These are phyloP conservation scores for Aspergillus conjunctus DNA, from an alignment of 495 filamentous ascomycete genomes.

Conservation along the genomic window DNA sequence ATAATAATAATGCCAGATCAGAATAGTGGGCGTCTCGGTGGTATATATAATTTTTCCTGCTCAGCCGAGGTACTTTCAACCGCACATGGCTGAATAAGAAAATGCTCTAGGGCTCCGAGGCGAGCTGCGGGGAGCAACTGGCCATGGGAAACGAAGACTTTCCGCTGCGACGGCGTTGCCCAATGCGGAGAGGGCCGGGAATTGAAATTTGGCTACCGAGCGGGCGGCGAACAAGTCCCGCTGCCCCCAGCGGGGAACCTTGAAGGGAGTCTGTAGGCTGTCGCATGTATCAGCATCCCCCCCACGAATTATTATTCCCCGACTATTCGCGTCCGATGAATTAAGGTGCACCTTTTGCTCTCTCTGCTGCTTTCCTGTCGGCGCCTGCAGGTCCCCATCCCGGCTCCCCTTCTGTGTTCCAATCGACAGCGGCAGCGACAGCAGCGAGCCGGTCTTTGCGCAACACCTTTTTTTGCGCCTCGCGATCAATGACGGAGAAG, in stretches of 20 bases:
- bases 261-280: conserved; percentile 29
- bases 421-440: conserved; percentile 17
- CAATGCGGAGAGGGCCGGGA: conserved; percentile 45
- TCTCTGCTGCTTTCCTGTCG: conserved; percentile 14
- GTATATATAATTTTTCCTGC: not conserved
- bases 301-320: conserved; percentile 13
- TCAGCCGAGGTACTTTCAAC: conserved; percentile 12
- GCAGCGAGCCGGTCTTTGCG: conserved; percentile 32
- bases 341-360: conserved; percentile 1
- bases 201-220: conserved; percentile 22
- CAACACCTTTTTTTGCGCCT: conserved; percentile 38
- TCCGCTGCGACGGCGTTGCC: conserved; percentile 17
- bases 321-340: conserved; percentile 19
- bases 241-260: conserved; percentile 32
- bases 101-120: conserved; percentile 6
- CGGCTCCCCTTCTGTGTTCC: conserved; percentile 18
- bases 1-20: not conserved
- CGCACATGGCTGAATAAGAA: conserved; percentile 11
- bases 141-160: conserved; percentile 7
- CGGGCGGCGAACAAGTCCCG: conserved; percentile 23
- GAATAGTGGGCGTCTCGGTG: no score
- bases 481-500: conserved; percentile 46
- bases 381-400: conserved; percentile 35
- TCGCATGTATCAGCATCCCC: conserved; percentile 29
- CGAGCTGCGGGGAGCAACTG: not conserved